phyloP scores from a whole-genome alignment of 768 basidiomycete genomes.

The Podaxis sp. region DNA sequence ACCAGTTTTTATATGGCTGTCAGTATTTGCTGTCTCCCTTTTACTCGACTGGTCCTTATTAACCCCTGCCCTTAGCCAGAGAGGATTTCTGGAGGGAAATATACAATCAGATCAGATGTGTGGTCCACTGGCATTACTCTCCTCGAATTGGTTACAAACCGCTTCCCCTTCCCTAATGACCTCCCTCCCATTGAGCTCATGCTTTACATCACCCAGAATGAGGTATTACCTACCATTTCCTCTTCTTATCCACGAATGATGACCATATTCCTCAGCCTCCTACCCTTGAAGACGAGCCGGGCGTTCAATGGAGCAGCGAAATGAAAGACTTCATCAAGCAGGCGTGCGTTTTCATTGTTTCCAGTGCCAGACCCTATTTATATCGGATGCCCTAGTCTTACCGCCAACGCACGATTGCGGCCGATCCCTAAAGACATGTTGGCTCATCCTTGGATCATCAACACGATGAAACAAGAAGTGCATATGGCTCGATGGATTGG shows the following conservation, averaged over 20 bases:
- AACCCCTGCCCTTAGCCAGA: slow-evolving; percentile 59
- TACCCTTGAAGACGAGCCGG: slow-evolving; percentile 71
- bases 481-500: slow-evolving; percentile 89
- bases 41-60: slow-evolving; percentile 5
- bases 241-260: neutral
- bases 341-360: slow-evolving; percentile 43
- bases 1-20: slow-evolving; percentile 99
- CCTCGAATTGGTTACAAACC: slow-evolving; percentile 89
- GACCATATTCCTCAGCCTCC: slow-evolving; percentile 52
- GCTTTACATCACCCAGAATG: slow-evolving; percentile 81
- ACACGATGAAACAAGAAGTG: slow-evolving; percentile 74
- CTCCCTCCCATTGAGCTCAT: slow-evolving; percentile 92
- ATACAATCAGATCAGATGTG: slow-evolving; percentile 93
- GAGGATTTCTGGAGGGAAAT: slow-evolving; percentile 87
- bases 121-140: slow-evolving; percentile 97
- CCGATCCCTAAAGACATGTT: slow-evolving; percentile 84
- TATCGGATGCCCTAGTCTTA: slow-evolving; percentile 48
- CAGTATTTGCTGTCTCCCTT: slow-evolving; percentile 30
- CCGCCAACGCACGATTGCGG: slow-evolving; percentile 59
- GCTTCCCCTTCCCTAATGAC: slow-evolving; percentile 92
- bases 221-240: slow-evolving; percentile 39
- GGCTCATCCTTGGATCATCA: slow-evolving; percentile 76
- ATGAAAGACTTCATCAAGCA: slow-evolving; percentile 92
- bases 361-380: neutral
- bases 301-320: slow-evolving; percentile 66